Evolutionary conservation across 805 yeast genomes (phyloP).

Genomic region (Pichia phayaonensis): DNA sequence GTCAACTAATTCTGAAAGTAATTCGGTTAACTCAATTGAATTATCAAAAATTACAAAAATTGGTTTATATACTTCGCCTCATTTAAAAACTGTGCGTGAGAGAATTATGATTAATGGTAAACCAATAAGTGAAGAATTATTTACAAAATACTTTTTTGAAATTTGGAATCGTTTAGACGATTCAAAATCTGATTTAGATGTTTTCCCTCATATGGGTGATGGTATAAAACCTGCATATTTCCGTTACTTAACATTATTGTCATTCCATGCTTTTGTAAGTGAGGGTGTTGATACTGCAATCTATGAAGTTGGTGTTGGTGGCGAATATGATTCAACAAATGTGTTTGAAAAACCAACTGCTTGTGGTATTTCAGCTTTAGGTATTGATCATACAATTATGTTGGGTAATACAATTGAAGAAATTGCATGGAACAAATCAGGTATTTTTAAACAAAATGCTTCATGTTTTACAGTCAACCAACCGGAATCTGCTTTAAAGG

Average conservation of each 20-base stretch:
- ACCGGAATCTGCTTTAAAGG: constrained; percentile 44
- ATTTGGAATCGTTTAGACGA: constrained; percentile 73
- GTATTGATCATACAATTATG: constrained; percentile 85
- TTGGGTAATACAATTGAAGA: constrained; percentile 81
- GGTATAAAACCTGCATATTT: constrained; percentile 87
- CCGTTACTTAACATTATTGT: constrained; percentile 78
- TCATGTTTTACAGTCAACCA: constrained; percentile 62
- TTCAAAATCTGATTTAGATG: constrained; percentile 43
- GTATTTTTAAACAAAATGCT: constrained; percentile 67
- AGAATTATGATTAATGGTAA: constrained; percentile 80
- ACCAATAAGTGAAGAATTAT: constrained; percentile 73
- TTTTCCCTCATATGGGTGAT: constrained; percentile 67
- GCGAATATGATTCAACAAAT: constrained; percentile 95
- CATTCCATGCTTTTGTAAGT: constrained; percentile 81
- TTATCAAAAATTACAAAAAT: constrained; percentile 42
- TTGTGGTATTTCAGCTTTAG: constrained; percentile 79
- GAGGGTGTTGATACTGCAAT: constrained; percentile 93
- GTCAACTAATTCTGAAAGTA: constrained; percentile 1
- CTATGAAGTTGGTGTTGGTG: constrained; percentile 98
- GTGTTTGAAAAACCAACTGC: constrained; percentile 71
- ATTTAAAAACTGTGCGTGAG: constrained; percentile 86
- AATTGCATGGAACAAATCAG: constrained; percentile 95
- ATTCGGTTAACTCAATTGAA: constrained; percentile 5
- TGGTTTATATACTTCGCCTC: constrained; percentile 96
- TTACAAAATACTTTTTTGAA: constrained; percentile 86